phyloP scores from a whole-genome alignment of 306 rosid genomes.

The Macrotyloma uniflorum region DNA sequence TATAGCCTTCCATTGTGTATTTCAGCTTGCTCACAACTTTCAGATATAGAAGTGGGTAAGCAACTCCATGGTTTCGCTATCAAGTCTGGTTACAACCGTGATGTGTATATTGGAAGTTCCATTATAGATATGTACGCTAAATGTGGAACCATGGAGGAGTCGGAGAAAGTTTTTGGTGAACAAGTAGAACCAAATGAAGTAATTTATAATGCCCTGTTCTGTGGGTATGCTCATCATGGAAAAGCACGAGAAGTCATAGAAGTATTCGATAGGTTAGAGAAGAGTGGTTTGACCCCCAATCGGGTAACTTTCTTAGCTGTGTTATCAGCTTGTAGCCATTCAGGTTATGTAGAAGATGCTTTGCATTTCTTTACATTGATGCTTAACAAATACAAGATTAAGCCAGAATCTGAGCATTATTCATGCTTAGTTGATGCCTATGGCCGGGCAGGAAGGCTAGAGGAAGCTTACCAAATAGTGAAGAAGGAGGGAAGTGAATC shows the following conservation, averaged over 20 bases:
- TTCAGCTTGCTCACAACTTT: constrained; percentile 54
- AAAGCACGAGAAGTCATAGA: constrained; percentile 49
- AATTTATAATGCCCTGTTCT: constrained; percentile 52
- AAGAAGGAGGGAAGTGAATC: constrained; percentile 55
- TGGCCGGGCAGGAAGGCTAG: constrained; percentile 59
- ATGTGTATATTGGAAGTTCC: constrained; percentile 57
- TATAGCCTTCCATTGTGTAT: constrained; percentile 59
- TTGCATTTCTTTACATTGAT: constrained; percentile 44
- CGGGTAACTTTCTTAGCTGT: constrained; percentile 51
- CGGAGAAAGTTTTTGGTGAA: constrained; percentile 47
- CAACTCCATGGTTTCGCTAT: constrained; percentile 46
- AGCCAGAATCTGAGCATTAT: constrained; percentile 58
- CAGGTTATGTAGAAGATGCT: constrained; percentile 41
- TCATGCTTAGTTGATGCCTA: constrained; percentile 56
- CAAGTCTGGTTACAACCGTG: constrained; percentile 50
- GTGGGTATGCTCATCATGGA: constrained; percentile 61
- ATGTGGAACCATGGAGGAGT: constrained; percentile 54
- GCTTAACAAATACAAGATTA: constrained; percentile 44
- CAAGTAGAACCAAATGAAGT: constrained; percentile 50
- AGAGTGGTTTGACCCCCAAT: constrained; percentile 45
- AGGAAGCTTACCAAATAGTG: constrained; percentile 58
- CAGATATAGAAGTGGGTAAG: constrained; percentile 41
- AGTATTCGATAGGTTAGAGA: constrained; percentile 44
- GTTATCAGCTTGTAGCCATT: constrained; percentile 57
- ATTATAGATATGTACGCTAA: constrained; percentile 60